Conservation (phyloP, 129 eudicot species). For the Flaveria linearis region DNA sequence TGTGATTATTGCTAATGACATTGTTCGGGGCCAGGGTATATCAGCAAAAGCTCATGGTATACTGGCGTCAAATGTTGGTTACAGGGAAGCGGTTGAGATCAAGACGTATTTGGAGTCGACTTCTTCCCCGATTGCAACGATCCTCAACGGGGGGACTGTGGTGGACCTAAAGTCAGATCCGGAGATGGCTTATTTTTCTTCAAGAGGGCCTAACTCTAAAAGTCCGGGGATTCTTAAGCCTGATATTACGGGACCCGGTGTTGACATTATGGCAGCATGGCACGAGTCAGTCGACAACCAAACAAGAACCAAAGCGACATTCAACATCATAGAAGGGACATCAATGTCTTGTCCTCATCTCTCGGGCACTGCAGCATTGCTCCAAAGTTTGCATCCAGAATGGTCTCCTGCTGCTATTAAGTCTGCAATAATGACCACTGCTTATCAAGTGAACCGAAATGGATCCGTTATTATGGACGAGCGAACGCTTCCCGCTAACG, state of each 20-base stretch:
- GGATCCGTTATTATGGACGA: slow-evolving; percentile 36
- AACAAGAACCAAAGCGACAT: slow-evolving; percentile 31
- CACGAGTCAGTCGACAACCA: slow-evolving; percentile 32
- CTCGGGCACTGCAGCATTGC: slow-evolving; percentile 55
- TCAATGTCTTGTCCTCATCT: slow-evolving; percentile 75
- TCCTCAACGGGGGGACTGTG: slow-evolving; percentile 46
- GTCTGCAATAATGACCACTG: slow-evolving; percentile 67
- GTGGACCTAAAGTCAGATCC: slow-evolving; percentile 39
- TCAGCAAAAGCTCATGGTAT: slow-evolving; percentile 42
- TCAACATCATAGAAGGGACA: slow-evolving; percentile 47
- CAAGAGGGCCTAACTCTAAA: slow-evolving; percentile 53
- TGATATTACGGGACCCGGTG: slow-evolving; percentile 64
- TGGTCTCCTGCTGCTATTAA: slow-evolving; percentile 77
- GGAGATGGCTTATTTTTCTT: slow-evolving; percentile 48
- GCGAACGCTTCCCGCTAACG: slow-evolving; percentile 34
- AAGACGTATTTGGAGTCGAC: slow-evolving; percentile 46
- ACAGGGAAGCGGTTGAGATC: slow-evolving; percentile 34
- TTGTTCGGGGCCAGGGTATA: slow-evolving; percentile 27
- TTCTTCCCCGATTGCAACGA: slow-evolving; percentile 44
- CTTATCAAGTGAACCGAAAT: slow-evolving; percentile 37
- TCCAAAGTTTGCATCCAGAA: slow-evolving; percentile 60
- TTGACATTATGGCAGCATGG: slow-evolving; percentile 64
- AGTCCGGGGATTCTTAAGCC: slow-evolving; percentile 63
- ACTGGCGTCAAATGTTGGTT: slow-evolving; percentile 50
- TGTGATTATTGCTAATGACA: slow-evolving; percentile 48